Conservation (phyloP, 148 eudicot genomes). For the Vaccinium myrtillus region DNA sequence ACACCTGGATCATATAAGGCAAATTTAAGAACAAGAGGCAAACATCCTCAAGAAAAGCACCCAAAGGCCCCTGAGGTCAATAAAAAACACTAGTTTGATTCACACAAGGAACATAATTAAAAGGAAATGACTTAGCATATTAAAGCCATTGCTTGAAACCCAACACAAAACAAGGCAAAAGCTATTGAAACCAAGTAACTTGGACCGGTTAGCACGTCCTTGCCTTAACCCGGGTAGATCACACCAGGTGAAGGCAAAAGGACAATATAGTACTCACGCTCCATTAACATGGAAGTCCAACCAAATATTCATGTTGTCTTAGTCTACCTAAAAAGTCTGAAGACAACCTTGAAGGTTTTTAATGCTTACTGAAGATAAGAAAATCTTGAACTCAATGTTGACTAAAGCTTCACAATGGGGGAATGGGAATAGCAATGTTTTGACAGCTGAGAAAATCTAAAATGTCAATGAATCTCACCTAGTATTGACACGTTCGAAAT, state of each 20-base stretch:
- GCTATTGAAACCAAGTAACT: not conserved
- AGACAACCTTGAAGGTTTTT: not conserved
- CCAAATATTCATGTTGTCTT: not conserved
- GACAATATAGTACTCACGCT: not conserved
- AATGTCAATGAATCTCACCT: constrained; percentile 1
- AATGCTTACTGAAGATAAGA: not conserved
- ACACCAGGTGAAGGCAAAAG: constrained; percentile 5
- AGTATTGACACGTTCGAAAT: not conserved
- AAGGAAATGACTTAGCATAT: not conserved
- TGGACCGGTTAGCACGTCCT: not conserved
- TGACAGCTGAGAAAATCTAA: not conserved
- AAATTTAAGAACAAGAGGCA: not conserved
- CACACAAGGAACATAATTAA: not conserved
- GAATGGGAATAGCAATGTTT: not conserved
- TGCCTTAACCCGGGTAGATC: not conserved
- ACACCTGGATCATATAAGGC: not conserved
- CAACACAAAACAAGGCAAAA: not conserved
- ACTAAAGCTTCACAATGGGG: constrained; percentile 6
- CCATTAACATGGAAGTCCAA: constrained; percentile 4
- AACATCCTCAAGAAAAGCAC: not conserved
- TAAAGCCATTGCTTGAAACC: not conserved
- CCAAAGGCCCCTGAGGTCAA: not conserved
- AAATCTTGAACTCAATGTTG: not conserved
- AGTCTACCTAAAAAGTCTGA: not conserved
- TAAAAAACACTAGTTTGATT: not conserved